phyloP scores from a whole-genome alignment of 306 rosid genomes.

The Vicia faba region DNA sequence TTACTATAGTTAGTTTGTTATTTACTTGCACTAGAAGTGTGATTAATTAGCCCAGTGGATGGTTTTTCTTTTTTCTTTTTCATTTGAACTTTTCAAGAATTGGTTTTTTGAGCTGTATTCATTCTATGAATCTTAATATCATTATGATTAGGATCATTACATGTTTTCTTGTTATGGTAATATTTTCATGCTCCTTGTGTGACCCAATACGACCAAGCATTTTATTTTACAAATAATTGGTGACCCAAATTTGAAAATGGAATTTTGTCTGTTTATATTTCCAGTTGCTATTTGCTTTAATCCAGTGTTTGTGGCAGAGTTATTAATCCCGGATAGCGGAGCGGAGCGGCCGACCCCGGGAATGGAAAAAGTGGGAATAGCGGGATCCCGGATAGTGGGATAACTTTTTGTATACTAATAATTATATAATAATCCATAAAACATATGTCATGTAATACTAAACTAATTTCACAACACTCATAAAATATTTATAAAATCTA shows the following conservation, averaged over 20 bases:
- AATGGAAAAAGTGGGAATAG: too few species aligned
- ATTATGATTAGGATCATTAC: not conserved
- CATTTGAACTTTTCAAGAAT: not conserved
- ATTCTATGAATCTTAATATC: not conserved
- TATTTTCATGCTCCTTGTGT: slow-evolving; percentile 17
- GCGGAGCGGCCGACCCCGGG: too few species aligned
- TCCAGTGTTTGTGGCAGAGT: not conserved
- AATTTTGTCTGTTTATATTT: not conserved
- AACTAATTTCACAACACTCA: too few species aligned
- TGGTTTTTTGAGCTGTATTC: not conserved
- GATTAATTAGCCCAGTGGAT: not conserved
- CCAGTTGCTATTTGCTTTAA: not conserved
- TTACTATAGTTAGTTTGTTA: not conserved
- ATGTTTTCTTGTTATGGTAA: not conserved
- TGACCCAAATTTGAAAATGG: slow-evolving; percentile 24
- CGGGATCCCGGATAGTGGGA: too few species aligned
- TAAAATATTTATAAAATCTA: too few species aligned
- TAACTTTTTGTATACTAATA: too few species aligned
- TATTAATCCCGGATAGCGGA: too few species aligned
- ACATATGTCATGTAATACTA: too few species aligned
- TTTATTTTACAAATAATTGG: slow-evolving; percentile 16
- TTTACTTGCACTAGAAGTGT: not conserved
- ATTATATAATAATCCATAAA: too few species aligned
- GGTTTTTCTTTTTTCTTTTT: not conserved
- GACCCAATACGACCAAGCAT: slow-evolving; percentile 2